phyloP scores from a whole-genome alignment of 371 early-diverging fungal genomes.

The Entomophthora muscae region DNA sequence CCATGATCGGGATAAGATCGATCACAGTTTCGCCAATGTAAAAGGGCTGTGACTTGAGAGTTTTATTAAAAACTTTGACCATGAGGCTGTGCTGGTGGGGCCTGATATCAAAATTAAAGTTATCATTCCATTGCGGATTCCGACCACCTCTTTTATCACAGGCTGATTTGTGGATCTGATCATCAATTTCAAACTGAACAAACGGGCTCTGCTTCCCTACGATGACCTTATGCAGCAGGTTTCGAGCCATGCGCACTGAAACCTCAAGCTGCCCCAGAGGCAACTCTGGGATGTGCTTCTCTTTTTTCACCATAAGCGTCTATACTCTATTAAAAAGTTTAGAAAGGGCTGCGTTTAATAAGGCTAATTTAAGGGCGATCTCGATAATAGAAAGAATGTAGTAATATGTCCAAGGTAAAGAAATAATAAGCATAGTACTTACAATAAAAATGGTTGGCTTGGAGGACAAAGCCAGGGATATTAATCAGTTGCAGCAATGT shows the following conservation, averaged over 20 bases:
- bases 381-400: too few relatives aligned
- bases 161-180: background rate
- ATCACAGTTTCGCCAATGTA: constrained; percentile 4
- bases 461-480: too few relatives aligned
- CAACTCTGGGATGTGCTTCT: background rate
- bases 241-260: background rate
- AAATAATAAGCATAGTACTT: too few relatives aligned
- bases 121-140: constrained; percentile 2
- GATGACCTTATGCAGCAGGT: background rate
- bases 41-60: background rate
- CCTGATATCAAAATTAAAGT: background rate
- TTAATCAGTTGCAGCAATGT: too few relatives aligned
- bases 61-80: background rate
- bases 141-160: constrained; percentile 6
- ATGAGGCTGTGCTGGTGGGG: background rate
- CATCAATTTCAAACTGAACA: constrained; percentile 6
- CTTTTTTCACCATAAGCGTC: too few relatives aligned
- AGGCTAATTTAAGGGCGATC: too few relatives aligned
- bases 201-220: constrained; percentile 7
- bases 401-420: too few relatives aligned
- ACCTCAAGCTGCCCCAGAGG: constrained; percentile 1
- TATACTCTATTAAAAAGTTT: too few relatives aligned
- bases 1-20: background rate
- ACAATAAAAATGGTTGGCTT: too few relatives aligned
- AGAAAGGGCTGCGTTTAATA: too few relatives aligned